Evolutionary conservation across 1,284 basidiomycete species (phyloP).

Genomic region (Ganoderma multipileum): DNA sequence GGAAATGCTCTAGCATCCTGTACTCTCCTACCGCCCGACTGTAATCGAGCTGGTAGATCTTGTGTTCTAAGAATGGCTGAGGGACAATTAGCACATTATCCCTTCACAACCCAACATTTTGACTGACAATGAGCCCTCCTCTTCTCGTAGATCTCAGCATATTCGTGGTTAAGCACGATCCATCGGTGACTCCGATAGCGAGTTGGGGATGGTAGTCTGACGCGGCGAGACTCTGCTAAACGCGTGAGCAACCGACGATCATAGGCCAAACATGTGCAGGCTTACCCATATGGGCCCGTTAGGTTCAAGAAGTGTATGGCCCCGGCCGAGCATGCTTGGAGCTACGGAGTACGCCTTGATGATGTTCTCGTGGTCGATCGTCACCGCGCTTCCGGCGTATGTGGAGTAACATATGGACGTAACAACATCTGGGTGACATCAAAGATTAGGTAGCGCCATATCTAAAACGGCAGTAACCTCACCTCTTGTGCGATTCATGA

Average conservation of each 20-base stretch:
- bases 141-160: conserved; percentile 70
- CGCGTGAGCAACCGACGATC: background rate
- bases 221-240: conserved; percentile 65
- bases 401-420: conserved; percentile 69
- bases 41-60: conserved; percentile 88
- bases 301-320: conserved; percentile 74
- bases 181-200: conserved; percentile 83
- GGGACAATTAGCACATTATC: background rate
- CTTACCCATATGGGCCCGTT: conserved; percentile 84
- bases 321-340: conserved; percentile 76
- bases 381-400: conserved; percentile 70
- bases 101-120: background rate
- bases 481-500: conserved; percentile 82
- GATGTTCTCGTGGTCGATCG: conserved; percentile 80
- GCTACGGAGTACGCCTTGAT: conserved; percentile 77
- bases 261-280: conserved; percentile 2
- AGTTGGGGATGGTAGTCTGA: conserved; percentile 91
- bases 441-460: background rate
- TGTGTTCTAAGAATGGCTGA: conserved; percentile 80
- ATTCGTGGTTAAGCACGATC: conserved; percentile 77
- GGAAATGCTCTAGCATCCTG: conserved; percentile 84
- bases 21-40: conserved; percentile 74
- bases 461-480: conserved; percentile 14
- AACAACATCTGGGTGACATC: conserved; percentile 65
- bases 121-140: conserved; percentile 70